These are phyloP conservation scores for Prunus dulcis DNA, from an alignment of 306 rosid species.

Conservation along the genomic window DNA sequence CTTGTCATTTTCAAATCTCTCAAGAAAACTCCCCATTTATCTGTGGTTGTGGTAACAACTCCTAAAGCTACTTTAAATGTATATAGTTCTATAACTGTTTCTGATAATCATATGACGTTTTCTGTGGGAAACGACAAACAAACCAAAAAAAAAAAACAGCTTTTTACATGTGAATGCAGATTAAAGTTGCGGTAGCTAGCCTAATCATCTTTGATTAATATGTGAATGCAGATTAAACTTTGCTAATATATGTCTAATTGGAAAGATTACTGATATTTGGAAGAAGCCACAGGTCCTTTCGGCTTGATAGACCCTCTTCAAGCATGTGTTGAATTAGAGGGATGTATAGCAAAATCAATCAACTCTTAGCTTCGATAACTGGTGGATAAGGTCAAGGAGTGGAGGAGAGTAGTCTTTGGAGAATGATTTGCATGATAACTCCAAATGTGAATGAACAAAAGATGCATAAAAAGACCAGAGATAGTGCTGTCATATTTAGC, in stretches of 20 bases:
- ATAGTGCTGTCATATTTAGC: no score
- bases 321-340: not conserved
- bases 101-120: conserved; percentile 13
- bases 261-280: not conserved
- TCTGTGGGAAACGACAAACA: not conserved
- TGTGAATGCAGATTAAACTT: not conserved
- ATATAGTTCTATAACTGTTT: not conserved
- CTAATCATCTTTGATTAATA: not conserved
- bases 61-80: conserved; percentile 34
- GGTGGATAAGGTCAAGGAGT: not conserved
- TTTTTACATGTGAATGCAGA: not conserved
- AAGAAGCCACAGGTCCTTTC: not conserved
- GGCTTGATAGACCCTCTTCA: not conserved
- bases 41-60: conserved; percentile 18
- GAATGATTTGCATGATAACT: no score
- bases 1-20: not conserved
- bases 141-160: not conserved
- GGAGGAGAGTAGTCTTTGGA: no score
- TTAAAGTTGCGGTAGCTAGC: not conserved
- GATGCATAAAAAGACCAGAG: no score
- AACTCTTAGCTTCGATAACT: not conserved
- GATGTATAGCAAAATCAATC: not conserved
- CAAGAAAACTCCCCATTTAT: not conserved
- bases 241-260: not conserved
- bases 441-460: no score